Evolutionary conservation across 2,329 filamentous ascomycete genomes (phyloP).

Genomic region (Endocalyx cinctus): DNA sequence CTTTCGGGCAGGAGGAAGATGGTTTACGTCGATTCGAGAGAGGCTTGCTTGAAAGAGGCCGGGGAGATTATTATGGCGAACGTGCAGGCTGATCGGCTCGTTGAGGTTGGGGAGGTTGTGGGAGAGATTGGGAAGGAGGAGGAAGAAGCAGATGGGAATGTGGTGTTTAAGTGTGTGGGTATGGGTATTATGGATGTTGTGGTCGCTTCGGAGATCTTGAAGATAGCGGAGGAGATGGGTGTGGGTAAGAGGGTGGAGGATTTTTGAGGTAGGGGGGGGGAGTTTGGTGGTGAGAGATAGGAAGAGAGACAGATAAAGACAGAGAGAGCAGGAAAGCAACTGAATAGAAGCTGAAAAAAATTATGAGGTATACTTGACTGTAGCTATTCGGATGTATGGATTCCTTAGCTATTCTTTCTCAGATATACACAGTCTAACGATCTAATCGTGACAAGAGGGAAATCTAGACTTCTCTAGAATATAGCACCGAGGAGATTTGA

Average conservation of each 20-base stretch:
- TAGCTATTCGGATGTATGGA: too few species aligned
- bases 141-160: conserved; percentile 16
- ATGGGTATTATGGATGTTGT: conserved; percentile 29
- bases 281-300: too few species aligned
- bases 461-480: too few species aligned
- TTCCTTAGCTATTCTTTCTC: too few species aligned
- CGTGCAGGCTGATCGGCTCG: conserved; percentile 51
- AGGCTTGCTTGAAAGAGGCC: conserved; percentile 58
- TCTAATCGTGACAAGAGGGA: too few species aligned
- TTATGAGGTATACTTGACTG: too few species aligned
- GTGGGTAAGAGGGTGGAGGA: conserved; percentile 2
- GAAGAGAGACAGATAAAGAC: too few species aligned
- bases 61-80: conserved; percentile 63
- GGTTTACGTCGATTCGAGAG: conserved; percentile 50
- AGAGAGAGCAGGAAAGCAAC: too few species aligned
- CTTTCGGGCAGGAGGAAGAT: conserved; percentile 19
- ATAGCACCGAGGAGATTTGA: too few species aligned
- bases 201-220: conserved; percentile 23
- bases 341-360: too few species aligned
- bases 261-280: conserved; percentile 2
- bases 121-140: background rate
- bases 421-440: too few species aligned
- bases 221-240: conserved; percentile 18
- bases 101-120: conserved; percentile 52
- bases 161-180: conserved; percentile 21